phyloP scores from a whole-genome alignment of 2,329 filamentous ascomycete species.

The Aureobasidium melanogenum region DNA sequence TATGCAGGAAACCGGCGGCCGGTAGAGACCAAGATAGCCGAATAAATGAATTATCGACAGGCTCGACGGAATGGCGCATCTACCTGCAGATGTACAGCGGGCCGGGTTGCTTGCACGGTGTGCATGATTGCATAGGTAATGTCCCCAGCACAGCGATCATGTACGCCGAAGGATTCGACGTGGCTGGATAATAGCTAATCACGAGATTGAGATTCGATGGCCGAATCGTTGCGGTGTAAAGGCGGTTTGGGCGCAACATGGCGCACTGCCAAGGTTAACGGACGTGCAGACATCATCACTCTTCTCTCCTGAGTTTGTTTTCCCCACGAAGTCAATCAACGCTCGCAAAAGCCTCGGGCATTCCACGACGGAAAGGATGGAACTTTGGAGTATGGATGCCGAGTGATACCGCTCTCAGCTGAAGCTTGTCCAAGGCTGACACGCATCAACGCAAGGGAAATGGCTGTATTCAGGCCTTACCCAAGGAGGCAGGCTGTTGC shows the following conservation, averaged over 20 bases:
- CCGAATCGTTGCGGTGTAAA: slow-evolving; percentile 2
- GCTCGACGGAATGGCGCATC: slow-evolving; percentile 4
- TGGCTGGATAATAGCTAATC: not conserved
- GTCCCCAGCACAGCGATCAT: not conserved
- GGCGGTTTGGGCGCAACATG: slow-evolving; percentile 5
- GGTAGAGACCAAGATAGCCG: slow-evolving; percentile 5
- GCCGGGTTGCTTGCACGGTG: not conserved
- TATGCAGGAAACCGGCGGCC: not conserved
- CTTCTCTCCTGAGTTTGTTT: slow-evolving; percentile 1
- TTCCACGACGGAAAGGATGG: not conserved
- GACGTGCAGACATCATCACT: not conserved
- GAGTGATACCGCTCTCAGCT: not conserved
- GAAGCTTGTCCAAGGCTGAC: not conserved
- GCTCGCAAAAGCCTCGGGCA: not conserved
- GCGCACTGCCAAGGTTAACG: not conserved
- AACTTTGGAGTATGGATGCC: not conserved
- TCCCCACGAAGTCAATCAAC: not conserved
- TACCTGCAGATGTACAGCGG: not conserved
- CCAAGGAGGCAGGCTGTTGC: no score
- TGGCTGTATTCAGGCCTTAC: not conserved
- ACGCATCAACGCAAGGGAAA: not conserved
- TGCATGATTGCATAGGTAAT: not conserved
- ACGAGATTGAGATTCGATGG: not conserved
- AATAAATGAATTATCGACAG: not conserved
- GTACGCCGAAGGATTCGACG: not conserved